Percentiles rank a stretch among this genome's conserved stretches.
phyloP scores from a whole-genome alignment of 1,139 yeast genomes.

The Kurtzmaniella quercitrusa region DNA sequence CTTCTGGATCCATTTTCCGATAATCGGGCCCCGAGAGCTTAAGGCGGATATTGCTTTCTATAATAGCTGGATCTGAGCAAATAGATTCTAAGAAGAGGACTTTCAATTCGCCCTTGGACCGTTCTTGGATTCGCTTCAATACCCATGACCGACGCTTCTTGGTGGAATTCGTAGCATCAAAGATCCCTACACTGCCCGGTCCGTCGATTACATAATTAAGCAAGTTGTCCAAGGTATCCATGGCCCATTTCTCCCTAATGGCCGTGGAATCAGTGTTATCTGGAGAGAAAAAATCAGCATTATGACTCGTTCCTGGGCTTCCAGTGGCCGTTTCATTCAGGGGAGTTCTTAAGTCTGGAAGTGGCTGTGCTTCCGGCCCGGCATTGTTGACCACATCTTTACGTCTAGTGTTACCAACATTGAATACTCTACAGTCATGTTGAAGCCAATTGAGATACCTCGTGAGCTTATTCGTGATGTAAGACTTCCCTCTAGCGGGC shows the following conservation, averaged over 20 bases:
- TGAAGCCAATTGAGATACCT: conserved; percentile 89
- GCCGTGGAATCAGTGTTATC: conserved; percentile 61
- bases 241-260: conserved; percentile 91
- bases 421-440: conserved; percentile 84
- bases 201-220: conserved; percentile 77
- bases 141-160: conserved; percentile 66
- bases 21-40: conserved; percentile 95
- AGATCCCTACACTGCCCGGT: conserved; percentile 87
- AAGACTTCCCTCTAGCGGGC: conserved; percentile 91
- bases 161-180: conserved; percentile 94
- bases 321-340: conserved; percentile 19
- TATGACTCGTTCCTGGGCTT: conserved; percentile 38
- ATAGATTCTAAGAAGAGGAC: conserved; percentile 84
- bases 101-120: conserved; percentile 71
- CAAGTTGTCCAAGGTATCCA: conserved; percentile 84
- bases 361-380: conserved; percentile 71
- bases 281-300: conserved; percentile 85
- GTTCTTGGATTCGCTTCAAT: conserved; percentile 61
- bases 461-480: conserved; percentile 84
- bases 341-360: conserved; percentile 57
- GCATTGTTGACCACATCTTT: conserved; percentile 55
- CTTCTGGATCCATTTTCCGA: conserved; percentile 74
- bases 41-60: conserved; percentile 77
- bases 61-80: conserved; percentile 72
- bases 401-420: conserved; percentile 91